A percentile compares a stretch with the other conserved stretches of the same genome.
Evolutionary conservation across 805 yeast species (phyloP).

Genomic region (Pichia cabralensis): DNA sequence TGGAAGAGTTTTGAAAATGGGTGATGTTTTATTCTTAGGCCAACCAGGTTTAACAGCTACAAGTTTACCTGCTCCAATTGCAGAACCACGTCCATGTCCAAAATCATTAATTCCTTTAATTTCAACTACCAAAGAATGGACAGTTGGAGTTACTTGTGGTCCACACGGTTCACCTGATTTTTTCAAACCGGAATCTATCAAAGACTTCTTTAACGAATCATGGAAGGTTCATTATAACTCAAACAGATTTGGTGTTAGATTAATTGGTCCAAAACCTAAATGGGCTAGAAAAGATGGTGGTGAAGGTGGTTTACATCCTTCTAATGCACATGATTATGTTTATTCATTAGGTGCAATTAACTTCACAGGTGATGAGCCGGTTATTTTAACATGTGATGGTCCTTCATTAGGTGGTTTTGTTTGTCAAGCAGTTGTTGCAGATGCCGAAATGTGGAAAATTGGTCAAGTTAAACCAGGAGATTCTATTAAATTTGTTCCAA

Average conservation of each 20-base stretch:
- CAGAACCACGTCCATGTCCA: conserved; percentile 55
- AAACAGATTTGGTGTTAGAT: conserved; percentile 90
- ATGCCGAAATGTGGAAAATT: conserved; percentile 96
- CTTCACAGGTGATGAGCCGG: conserved; percentile 98
- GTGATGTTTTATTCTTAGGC: conserved; percentile 84
- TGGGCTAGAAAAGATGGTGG: conserved; percentile 98
- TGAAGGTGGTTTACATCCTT: conserved; percentile 95
- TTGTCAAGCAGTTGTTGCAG: conserved; percentile 91
- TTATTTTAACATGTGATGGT: conserved; percentile 92
- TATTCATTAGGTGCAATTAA: conserved; percentile 94
- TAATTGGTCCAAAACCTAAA: conserved; percentile 89
- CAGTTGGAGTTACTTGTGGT: conserved; percentile 89
- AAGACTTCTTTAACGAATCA: conserved; percentile 60
- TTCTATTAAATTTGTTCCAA: conserved; percentile 66
- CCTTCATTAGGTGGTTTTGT: conserved; percentile 97
- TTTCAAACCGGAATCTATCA: conserved; percentile 65
- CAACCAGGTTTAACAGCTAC: conserved; percentile 62
- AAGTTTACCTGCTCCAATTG: conserved; percentile 61
- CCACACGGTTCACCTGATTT: conserved; percentile 98
- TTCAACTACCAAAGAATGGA: conserved; percentile 48
- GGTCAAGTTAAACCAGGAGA: conserved; percentile 98
- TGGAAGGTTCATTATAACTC: conserved; percentile 98
- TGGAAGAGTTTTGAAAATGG: conserved; percentile 84
- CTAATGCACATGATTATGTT: conserved; percentile 97
- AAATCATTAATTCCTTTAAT: conserved; percentile 45